phyloP scores from a whole-genome alignment of 176 grass and related monocot genomes.

The Raddia guianensis region DNA sequence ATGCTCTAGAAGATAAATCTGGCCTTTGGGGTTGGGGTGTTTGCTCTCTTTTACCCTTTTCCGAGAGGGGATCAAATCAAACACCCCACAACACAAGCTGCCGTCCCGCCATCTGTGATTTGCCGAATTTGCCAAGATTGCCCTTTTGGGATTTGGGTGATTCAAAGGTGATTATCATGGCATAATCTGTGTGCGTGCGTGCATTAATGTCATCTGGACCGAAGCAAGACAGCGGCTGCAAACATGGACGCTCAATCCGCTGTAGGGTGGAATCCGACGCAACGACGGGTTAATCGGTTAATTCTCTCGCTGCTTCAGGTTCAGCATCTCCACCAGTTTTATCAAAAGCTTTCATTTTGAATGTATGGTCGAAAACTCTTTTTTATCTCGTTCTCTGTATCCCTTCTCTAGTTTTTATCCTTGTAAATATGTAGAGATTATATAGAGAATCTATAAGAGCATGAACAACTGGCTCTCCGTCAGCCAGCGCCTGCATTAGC shows the following conservation, averaged over 20 bases:
- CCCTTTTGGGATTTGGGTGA: conserved; percentile 12
- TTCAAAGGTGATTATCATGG: conserved; percentile 33
- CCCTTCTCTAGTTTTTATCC: no score
- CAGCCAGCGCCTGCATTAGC: no score
- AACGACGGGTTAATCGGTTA: background rate
- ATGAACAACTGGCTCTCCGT: no score
- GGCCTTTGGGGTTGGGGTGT: conserved; percentile 10
- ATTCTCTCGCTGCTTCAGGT: no score
- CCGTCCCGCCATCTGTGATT: background rate
- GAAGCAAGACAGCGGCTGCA: background rate
- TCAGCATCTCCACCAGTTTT: no score
- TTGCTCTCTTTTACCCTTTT: conserved; percentile 1
- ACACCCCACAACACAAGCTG: background rate
- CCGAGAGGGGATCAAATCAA: conserved; percentile 40
- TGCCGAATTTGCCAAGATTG: background rate
- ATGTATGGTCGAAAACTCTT: no score
- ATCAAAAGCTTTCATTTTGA: no score
- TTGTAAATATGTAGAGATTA: no score
- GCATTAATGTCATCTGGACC: background rate
- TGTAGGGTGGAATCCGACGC: background rate
- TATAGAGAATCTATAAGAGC: no score
- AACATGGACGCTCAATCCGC: no score
- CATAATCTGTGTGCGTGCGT: background rate
- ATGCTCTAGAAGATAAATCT: no score
- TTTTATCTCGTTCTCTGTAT: no score